Evolutionary conservation across 345 rosid genomes (phyloP).

Genomic region (Lepidium africanum): DNA sequence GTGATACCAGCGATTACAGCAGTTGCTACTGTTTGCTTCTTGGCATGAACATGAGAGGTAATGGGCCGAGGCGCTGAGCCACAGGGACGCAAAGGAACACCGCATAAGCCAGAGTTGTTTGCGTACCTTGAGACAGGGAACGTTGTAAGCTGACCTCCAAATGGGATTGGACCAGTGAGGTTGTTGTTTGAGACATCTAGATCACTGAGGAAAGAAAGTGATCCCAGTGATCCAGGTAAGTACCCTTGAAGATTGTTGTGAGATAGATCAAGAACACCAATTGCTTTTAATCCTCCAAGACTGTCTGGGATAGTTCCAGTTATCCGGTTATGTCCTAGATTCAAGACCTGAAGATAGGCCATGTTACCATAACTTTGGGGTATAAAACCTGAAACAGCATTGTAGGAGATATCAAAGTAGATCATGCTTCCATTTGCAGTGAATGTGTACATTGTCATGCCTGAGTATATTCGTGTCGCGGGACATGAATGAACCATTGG

Average conservation of each 20-base stretch:
- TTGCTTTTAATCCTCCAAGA: constrained; percentile 59
- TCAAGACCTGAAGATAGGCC: constrained; percentile 79
- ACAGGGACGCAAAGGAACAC: constrained; percentile 71
- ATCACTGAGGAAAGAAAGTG: constrained; percentile 81
- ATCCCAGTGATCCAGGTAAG: constrained; percentile 66
- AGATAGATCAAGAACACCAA: constrained; percentile 94
- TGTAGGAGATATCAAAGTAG: constrained; percentile 85
- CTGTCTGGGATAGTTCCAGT: constrained; percentile 66
- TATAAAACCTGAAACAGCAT: constrained; percentile 55
- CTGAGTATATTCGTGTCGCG: constrained; percentile 75
- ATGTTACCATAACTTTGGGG: constrained; percentile 63
- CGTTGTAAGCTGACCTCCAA: constrained; percentile 92
- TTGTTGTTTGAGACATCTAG: constrained; percentile 93
- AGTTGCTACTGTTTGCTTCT: constrained; percentile 44
- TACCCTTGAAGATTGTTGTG: constrained; percentile 73
- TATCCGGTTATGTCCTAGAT: constrained; percentile 78
- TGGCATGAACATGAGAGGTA: constrained; percentile 11
- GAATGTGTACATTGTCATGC: constrained; percentile 74
- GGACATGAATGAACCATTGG: constrained; percentile 92
- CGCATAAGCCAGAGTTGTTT: constrained; percentile 92
- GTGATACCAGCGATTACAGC: constrained; percentile 63
- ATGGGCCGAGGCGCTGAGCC: constrained; percentile 32
- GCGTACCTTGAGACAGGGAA: constrained; percentile 77
- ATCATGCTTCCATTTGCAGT: constrained; percentile 74
- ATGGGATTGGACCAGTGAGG: constrained; percentile 76